Evolutionary conservation across 257 asterid genomes (phyloP).

Genomic region (Solanum boliviense): DNA sequence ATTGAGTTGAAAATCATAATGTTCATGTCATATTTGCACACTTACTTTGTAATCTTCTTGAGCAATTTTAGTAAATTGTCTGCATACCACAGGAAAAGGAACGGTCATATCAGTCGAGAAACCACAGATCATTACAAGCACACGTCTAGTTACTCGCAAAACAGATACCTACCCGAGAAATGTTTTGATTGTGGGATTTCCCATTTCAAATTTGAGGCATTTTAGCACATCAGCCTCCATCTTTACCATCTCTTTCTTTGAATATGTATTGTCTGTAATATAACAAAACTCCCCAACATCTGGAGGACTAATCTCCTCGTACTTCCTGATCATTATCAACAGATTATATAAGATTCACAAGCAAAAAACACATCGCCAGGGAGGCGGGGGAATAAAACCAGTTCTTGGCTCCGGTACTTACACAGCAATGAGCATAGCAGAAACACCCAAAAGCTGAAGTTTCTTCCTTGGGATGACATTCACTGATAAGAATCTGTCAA

Average conservation of each 20-base stretch:
- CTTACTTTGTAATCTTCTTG: slow-evolving; percentile 50
- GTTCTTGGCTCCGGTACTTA: slow-evolving; percentile 19
- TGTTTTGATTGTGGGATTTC: slow-evolving; percentile 63
- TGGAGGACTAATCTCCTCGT: slow-evolving; percentile 81
- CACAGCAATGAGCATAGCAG: slow-evolving; percentile 97
- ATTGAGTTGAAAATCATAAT: not conserved
- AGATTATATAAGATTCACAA: not conserved
- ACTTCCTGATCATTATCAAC: slow-evolving; percentile 38
- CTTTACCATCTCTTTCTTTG: slow-evolving; percentile 48
- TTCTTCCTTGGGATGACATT: slow-evolving; percentile 36
- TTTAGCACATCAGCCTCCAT: slow-evolving; percentile 84
- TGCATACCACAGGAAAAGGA: not conserved
- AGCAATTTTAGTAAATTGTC: slow-evolving; percentile 34
- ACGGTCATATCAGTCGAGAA: not conserved
- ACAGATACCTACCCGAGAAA: slow-evolving; percentile 25
- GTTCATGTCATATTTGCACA: not conserved
- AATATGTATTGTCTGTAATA: slow-evolving; percentile 63
- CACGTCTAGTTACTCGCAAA: not conserved
- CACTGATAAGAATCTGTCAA: slow-evolving; percentile 60
- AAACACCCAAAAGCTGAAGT: slow-evolving; percentile 93
- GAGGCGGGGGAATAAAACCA: not conserved
- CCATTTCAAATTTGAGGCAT: slow-evolving; percentile 71
- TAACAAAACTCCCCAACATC: slow-evolving; percentile 60
- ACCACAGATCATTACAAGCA: not conserved
- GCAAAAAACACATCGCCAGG: not conserved